Conservation (phyloP, 768 basidiomycete genomes). For the Naganishia vaughanmartiniae region DNA sequence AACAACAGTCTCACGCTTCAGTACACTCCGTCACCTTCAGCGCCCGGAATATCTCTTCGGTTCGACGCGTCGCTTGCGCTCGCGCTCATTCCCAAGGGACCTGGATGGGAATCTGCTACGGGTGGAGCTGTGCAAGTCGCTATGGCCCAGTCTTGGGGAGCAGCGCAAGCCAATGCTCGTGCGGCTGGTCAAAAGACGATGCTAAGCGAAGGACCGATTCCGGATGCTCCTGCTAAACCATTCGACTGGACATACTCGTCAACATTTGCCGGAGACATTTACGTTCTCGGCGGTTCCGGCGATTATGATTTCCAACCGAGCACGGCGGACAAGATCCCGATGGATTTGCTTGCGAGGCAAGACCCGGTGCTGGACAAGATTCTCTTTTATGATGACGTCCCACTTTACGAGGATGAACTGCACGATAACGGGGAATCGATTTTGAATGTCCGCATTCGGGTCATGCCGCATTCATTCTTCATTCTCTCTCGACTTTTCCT, state of each 20-base stretch:
- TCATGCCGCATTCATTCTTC: slow-evolving; percentile 94
- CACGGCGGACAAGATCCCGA: slow-evolving; percentile 61
- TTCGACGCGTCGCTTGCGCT: slow-evolving; percentile 72
- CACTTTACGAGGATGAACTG: slow-evolving; percentile 91
- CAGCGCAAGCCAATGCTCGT: slow-evolving; percentile 6
- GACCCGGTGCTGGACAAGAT: slow-evolving; percentile 69
- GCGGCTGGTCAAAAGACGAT: slow-evolving; percentile 14
- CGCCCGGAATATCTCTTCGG: slow-evolving; percentile 63
- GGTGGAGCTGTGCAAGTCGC: slow-evolving; percentile 92
- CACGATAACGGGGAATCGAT: slow-evolving; percentile 93
- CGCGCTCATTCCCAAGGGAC: slow-evolving; percentile 60
- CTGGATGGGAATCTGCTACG: slow-evolving; percentile 71
- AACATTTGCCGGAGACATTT: slow-evolving; percentile 64
- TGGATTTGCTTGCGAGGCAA: slow-evolving; percentile 76
- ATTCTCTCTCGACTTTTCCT: slow-evolving; percentile 86
- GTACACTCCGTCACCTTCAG: slow-evolving; percentile 54
- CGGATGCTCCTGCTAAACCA: slow-evolving; percentile 63
- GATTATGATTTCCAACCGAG: slow-evolving; percentile 39
- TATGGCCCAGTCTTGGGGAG: slow-evolving; percentile 83
- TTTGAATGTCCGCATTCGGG: slow-evolving; percentile 80
- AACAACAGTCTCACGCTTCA: slow-evolving; percentile 69
- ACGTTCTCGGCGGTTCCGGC: slow-evolving; percentile 18
- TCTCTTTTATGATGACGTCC: slow-evolving; percentile 93
- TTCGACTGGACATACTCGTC: slow-evolving; percentile 99
- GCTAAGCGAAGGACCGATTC: slow-evolving; percentile 44